These are phyloP conservation scores for Trypanosoma theileri DNA, from an alignment of 208 protist genomes.

Conservation along the genomic window DNA sequence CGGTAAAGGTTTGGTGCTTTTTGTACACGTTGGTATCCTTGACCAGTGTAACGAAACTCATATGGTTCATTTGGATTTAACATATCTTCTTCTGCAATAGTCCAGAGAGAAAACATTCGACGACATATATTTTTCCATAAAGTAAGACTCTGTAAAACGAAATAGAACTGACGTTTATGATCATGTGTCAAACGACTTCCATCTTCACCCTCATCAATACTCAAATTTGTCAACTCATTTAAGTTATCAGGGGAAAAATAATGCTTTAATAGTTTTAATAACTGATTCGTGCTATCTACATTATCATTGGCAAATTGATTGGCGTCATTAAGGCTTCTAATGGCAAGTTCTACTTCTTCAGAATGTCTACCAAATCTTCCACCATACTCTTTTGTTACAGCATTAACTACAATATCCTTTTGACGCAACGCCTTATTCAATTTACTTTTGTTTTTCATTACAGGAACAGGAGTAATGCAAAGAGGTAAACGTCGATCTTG, in stretches of 20 bases:
- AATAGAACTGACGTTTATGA: slow-evolving; percentile 94
- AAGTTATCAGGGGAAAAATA: slow-evolving; percentile 69
- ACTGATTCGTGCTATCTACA: slow-evolving; percentile 62
- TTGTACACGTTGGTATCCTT: slow-evolving; percentile 96
- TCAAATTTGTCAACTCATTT: slow-evolving; percentile 51
- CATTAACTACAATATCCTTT: slow-evolving; percentile 82
- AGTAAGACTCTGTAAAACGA: slow-evolving; percentile 95
- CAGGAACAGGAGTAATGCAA: slow-evolving; percentile 89
- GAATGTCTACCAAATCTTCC: slow-evolving; percentile 23
- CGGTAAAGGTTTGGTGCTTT: slow-evolving; percentile 80
- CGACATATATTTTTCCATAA: slow-evolving; percentile 95
- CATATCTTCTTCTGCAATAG: slow-evolving; percentile 94
- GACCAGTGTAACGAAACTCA: slow-evolving; percentile 88
- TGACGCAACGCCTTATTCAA: slow-evolving; percentile 84
- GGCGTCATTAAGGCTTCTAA: slow-evolving; percentile 90
- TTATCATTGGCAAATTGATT: slow-evolving; percentile 92
- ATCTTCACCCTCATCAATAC: slow-evolving; percentile 76
- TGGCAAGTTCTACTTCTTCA: slow-evolving; percentile 71
- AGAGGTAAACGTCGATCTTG: slow-evolving; percentile 69
- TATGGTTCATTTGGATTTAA: slow-evolving; percentile 84
- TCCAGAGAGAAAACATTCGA: slow-evolving; percentile 90
- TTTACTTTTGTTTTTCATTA: slow-evolving; percentile 55
- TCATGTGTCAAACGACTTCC: slow-evolving; percentile 95
- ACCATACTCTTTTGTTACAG: slow-evolving; percentile 68
- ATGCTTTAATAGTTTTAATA: slow-evolving; percentile 73